A percentile compares a stretch with the other conserved stretches of the same genome.
phyloP scores from a whole-genome alignment of 805 yeast genomes.

The Tetrapisispora phaffii region DNA sequence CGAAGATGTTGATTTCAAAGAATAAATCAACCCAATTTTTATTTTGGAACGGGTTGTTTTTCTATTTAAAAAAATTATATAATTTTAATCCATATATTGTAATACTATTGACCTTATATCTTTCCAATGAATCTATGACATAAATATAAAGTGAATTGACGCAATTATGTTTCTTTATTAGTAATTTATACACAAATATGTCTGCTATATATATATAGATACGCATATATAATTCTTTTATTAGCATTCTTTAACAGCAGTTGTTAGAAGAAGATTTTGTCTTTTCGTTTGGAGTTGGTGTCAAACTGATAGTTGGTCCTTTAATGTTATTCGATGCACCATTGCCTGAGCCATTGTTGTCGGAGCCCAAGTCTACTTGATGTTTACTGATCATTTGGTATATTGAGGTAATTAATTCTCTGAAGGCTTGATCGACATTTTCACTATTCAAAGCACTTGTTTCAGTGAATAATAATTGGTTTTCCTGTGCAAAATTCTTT shows the following conservation, averaged over 20 bases:
- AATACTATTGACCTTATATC: background rate
- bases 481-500: constrained; percentile 84
- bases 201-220: background rate
- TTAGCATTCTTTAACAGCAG: constrained; percentile 50
- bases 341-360: constrained; percentile 14
- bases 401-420: constrained; percentile 83
- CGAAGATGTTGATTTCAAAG: constrained; percentile 19
- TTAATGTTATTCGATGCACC: constrained; percentile 42
- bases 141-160: no score
- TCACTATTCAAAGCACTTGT: constrained; percentile 91
- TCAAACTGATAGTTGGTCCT: constrained; percentile 86
- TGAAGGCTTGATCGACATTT: constrained; percentile 90
- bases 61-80: background rate
- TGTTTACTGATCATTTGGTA: constrained; percentile 91
- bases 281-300: constrained; percentile 85
- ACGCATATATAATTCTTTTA: background rate
- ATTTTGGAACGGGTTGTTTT: background rate
- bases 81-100: background rate
- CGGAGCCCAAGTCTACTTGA: constrained; percentile 75
- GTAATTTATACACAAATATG: background rate
- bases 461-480: constrained; percentile 86
- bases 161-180: background rate
- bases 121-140: no score
- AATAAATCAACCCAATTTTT: constrained; percentile 1
- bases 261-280: constrained; percentile 39